Base-by-base conservation (phyloP, 164 flowering plant genomes). In the Aristolochia contorta region DNA sequence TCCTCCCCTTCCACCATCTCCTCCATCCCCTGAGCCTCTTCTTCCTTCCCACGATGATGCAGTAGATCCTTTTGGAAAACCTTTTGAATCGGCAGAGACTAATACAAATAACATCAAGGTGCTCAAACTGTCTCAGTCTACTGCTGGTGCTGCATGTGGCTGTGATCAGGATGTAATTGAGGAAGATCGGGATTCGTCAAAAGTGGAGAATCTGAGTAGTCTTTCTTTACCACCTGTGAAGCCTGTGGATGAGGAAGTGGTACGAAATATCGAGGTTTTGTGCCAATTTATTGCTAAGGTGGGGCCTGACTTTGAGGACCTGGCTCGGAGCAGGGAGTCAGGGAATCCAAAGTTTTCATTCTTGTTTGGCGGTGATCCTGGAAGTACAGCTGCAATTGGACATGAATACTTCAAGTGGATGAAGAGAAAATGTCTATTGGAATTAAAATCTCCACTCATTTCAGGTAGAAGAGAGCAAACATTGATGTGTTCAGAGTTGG, bases 351-450 rank as follows among this genome's bases (percentile, higher is more conserved):
- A 76, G 54, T 81, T 78, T 60, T 48, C 66, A 24, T 79, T 84
- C 71, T 77, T 81, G 43, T 60, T 73, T 77, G 82, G 85, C 56
- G 85, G 89, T 62, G 80, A 75, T 32, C 76, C 81, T 21, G 85
- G 82, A 65, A 83, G 80, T 70, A 80, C 69, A 61, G 77, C 82
- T 58, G 79, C 81, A 65, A 50, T 76, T 73, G 82, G 78, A 1
- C 75, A 79, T 67, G 74, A 76, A 20, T 81, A 79, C 67, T 81
- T 71, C 66, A 52, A 66, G 70, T 79, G 85, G 84, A 67, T 69
- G 77, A 83, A 79, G 66, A 74, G 54, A 55, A 77, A 79, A 62
- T 74, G 60, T 62, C 18, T 10, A 18, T 47, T 67, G 65, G 72
- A 67, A 62, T 47, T 25, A 4, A 63, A 58, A 25, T 27, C 52